Evolutionary conservation across 495 filamentous ascomycete genomes (phyloP), one percentile per base, ranked within the genome.

Genomic region (Podospora bellae-mahoneyi): DNA sequence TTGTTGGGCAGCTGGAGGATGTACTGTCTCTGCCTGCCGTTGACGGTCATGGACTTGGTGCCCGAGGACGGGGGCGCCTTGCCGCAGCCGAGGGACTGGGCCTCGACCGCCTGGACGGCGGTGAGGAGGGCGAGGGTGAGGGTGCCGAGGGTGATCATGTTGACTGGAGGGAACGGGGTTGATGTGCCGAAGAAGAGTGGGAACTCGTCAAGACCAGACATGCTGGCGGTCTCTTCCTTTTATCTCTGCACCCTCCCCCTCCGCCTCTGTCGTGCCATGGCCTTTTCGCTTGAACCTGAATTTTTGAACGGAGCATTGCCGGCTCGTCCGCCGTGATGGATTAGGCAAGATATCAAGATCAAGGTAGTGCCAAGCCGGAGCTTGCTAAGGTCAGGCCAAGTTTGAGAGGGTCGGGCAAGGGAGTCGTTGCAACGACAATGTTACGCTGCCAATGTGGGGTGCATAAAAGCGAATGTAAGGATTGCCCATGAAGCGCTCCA

Each of bases 61-160:
- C 78, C 78, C 19, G 69, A 73, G 56, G 66, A 67, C 10, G 79
- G 69, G 3, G 78, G 76, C 6, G 66, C 26, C 65, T 79, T 81
- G 63, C 81, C 79, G 44, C 81, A 83, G 19, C 81, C 81, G 4
- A 77, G 28, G 23, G 80, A 78, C 32, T 69, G 62, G n/a, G 67
- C 20, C 39, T 65, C 56, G 19, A 48, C 67, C 2, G 63, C 30
- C 48, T 69, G 63, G 61, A 20, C 7, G 55, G 63, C 39, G 1
- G 39, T 48, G 9, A 48, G 39, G 13, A 48, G 39, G 39, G 15
- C 39, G 2, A 48, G 39, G 0, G 39, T 0, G 39, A 48, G 39
- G 39, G 39, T 16, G 39, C 39, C 3, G 15, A 48, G 1, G 9
- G 39, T 48, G 15, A 48, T 48, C 39, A 48, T 48, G 39, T 48